A percentile compares a stretch with the other conserved stretches of the same genome.
Evolutionary conservation across 495 filamentous ascomycete species (phyloP).

Genomic region (Extremus antarcticus): DNA sequence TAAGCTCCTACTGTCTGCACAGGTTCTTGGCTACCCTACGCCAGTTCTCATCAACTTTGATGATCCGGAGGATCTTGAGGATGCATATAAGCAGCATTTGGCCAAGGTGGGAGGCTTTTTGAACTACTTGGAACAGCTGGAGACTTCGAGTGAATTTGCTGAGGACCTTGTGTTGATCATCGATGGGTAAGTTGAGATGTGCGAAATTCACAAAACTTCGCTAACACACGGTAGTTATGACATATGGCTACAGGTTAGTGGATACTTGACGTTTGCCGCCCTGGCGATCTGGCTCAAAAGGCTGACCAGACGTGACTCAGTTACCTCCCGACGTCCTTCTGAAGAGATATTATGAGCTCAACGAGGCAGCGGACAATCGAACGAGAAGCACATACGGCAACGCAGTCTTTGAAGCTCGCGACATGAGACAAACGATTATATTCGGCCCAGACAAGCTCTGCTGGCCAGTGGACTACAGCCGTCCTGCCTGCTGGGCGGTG

Average conservation of each 20-base stretch:
- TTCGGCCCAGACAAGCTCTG: constrained; percentile 54
- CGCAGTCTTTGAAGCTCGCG: constrained; percentile 16
- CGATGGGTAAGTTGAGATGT: no score
- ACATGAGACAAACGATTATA: constrained; percentile 41
- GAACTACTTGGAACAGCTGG: constrained; percentile 37
- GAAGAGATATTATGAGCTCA: constrained; percentile 41
- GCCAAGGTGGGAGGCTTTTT: constrained; percentile 39
- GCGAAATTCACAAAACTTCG: no score
- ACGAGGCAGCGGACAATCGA: constrained; percentile 39
- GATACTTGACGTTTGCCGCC: no score
- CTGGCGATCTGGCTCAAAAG: no score
- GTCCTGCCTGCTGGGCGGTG: constrained; percentile 44
- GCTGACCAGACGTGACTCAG: no score
- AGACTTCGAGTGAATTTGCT: constrained; percentile 33
- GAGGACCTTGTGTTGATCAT: constrained; percentile 51
- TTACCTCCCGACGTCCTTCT: constrained; percentile 49
- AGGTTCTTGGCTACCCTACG: constrained; percentile 51
- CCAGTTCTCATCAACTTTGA: constrained; percentile 31
- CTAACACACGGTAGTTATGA: no score
- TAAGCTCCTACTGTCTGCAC: constrained; percentile 48
- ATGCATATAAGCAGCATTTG: constrained; percentile 30
- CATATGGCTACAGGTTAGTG: constrained; percentile 43
- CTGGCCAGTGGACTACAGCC: constrained; percentile 33
- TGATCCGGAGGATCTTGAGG: constrained; percentile 18
- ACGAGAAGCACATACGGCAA: constrained; percentile 37